These are phyloP conservation scores for Aspergillus fructus DNA, from an alignment of 2,329 filamentous ascomycete genomes.

Conservation along the genomic window DNA sequence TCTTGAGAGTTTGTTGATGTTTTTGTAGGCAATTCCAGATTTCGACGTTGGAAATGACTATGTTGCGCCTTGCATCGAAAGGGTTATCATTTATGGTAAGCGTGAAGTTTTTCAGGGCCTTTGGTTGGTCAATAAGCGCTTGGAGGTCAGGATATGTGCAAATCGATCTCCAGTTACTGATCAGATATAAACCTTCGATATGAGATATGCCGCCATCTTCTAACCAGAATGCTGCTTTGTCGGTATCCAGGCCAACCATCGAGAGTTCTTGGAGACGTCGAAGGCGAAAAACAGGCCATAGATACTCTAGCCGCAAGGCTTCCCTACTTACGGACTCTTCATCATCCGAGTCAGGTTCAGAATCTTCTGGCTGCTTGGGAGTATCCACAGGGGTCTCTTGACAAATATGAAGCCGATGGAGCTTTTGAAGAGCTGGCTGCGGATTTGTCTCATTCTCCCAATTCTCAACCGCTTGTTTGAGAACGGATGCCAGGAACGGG, in stretches of 20 bases:
- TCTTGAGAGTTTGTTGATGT: background rate
- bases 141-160: background rate
- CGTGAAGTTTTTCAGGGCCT: background rate
- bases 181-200: background rate
- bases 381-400: background rate
- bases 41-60: background rate
- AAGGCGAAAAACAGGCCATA: background rate
- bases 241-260: background rate
- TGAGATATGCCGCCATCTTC: background rate
- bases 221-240: background rate
- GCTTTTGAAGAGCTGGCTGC: background rate
- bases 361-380: background rate
- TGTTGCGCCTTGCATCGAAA: background rate
- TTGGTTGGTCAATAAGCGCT: background rate
- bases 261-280: background rate
- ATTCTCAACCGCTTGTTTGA: background rate
- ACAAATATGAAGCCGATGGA: background rate
- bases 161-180: background rate
- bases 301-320: background rate
- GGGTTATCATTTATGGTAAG: background rate
- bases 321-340: background rate
- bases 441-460: background rate
- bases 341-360: background rate
- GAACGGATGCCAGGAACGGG: background rate
- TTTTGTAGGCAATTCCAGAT: background rate